A percentile compares a stretch with the other conserved stretches of the same genome.
These are phyloP conservation scores for Fraxinus excelsior DNA, from an alignment of 257 asterid genomes.

Conservation along the genomic window DNA sequence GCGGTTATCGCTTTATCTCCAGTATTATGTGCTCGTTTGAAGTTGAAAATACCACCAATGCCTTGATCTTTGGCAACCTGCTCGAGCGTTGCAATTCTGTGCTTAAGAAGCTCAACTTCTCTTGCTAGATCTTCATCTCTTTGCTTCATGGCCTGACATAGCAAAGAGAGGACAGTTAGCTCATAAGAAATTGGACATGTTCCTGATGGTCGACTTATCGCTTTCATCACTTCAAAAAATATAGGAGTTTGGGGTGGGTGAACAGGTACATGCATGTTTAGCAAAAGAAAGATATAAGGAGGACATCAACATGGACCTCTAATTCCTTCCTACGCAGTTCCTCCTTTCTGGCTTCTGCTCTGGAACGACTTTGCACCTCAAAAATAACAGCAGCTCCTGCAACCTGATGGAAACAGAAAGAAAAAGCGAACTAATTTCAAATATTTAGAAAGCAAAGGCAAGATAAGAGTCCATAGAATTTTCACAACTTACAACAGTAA, in stretches of 20 bases:
- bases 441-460: slow-evolving; percentile 11
- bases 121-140: slow-evolving; percentile 60
- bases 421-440: neutral
- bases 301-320: slow-evolving; percentile 47
- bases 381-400: slow-evolving; percentile 70
- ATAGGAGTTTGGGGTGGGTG: neutral
- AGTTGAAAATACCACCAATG: slow-evolving; percentile 33
- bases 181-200: no score
- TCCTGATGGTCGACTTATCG: no score
- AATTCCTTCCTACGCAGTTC: slow-evolving; percentile 61
- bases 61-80: slow-evolving; percentile 40
- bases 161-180: slow-evolving; percentile 7
- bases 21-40: slow-evolving; percentile 26
- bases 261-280: neutral
- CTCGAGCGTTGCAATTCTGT: slow-evolving; percentile 52
- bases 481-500: neutral
- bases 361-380: slow-evolving; percentile 84
- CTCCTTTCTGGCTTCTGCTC: slow-evolving; percentile 91
- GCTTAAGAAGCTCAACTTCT: slow-evolving; percentile 64
- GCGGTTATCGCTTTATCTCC: slow-evolving; percentile 30
- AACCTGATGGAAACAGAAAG: slow-evolving; percentile 47
- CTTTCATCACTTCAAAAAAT: no score
- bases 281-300: neutral
- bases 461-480: neutral
- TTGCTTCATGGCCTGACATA: slow-evolving; percentile 50